phyloP scores from a whole-genome alignment of 1,139 yeast species.

The Blastobotrys petasosporus region DNA sequence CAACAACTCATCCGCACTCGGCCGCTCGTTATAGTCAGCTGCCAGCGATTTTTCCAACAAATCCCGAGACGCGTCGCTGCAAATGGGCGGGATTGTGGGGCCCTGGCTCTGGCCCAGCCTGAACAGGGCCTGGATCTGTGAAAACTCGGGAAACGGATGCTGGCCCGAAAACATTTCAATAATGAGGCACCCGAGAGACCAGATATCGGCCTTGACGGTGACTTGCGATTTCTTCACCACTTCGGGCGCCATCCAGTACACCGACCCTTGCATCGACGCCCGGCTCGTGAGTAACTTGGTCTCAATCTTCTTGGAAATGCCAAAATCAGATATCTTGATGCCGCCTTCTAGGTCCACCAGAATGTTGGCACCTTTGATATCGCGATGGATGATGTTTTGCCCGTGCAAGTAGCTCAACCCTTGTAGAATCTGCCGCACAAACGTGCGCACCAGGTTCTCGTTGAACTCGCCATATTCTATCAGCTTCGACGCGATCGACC shows the following conservation, averaged over 20 bases:
- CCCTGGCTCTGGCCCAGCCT: constrained; percentile 75
- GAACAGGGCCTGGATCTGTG: constrained; percentile 95
- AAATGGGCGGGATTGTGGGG: constrained; percentile 76
- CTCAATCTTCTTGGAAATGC: constrained; percentile 76
- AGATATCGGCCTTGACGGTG: constrained; percentile 85
- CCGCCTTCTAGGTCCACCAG: constrained; percentile 86
- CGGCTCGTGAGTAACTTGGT: constrained; percentile 45
- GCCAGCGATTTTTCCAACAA: constrained; percentile 67
- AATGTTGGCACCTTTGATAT: constrained; percentile 89
- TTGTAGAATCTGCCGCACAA: constrained; percentile 74
- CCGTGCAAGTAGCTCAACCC: constrained; percentile 79
- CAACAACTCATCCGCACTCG: constrained; percentile 65
- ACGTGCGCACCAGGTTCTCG: constrained; percentile 78
- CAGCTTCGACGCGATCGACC: constrained; percentile 84
- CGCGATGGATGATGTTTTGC: constrained; percentile 81
- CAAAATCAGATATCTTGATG: constrained; percentile 89
- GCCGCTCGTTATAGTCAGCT: constrained; percentile 64
- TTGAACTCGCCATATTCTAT: constrained; percentile 87
- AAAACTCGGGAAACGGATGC: constrained; percentile 89
- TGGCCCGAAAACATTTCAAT: constrained; percentile 93
- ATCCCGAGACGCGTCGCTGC: constrained; percentile 61
- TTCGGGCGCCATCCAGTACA: constrained; percentile 98
- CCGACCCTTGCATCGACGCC: constrained; percentile 88
- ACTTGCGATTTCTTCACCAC: constrained; percentile 88
- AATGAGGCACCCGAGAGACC: constrained; percentile 91